Base-by-base conservation (phyloP, 2,329 filamentous ascomycete genomes). In the Aspergillus luchuensis region DNA sequence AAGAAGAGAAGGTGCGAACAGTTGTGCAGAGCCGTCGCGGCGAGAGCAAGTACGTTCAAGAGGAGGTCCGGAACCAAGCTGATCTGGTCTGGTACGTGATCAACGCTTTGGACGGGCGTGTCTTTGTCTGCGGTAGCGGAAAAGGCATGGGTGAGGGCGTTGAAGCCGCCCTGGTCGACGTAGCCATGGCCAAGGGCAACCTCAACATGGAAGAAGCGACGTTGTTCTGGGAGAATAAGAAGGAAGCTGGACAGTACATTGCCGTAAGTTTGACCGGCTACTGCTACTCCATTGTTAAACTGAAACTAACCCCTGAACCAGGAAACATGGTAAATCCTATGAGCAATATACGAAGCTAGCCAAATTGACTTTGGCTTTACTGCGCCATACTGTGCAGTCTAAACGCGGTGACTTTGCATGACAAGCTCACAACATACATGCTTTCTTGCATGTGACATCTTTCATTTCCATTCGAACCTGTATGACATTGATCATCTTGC, bases 71-170 rank as follows among this genome's bases (percentile, higher is more conserved):
- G 10, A 85, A 91, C 65, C 95, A 98, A 75, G 91, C 93, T 1
- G 95, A 98, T 72, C 85, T 98, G n/a, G 94, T 98, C 15, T 99
- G 95, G 95, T 96, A 92, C 76, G 92, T 98, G 65, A 91, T 96
- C 82, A 98, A 98, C 75, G 88, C 92, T 2, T 83, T 98, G n/a
- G 95, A 99, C 71, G 95, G 95, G 1, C 88, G 95, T 56, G 88
- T 98, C 56, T 99, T 99, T 74, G 95, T 99, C 60, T 99, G 95
- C 75, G 95, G 95, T 53, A 96, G 91, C 78, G 92, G 88, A 72
- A 92, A 91, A 80, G 95, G 95, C 59, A 99, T 99, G 95, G 95
- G 95, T 61, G 95, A 98, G 77, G 95, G 95, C 48, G 95, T 99
- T 3, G 91, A 98, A 74, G 84, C 88, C 50, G 91, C 94, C 0